These are phyloP conservation scores for Zopfia rhizophila DNA, from an alignment of 2,329 filamentous ascomycete genomes.

Conservation along the genomic window DNA sequence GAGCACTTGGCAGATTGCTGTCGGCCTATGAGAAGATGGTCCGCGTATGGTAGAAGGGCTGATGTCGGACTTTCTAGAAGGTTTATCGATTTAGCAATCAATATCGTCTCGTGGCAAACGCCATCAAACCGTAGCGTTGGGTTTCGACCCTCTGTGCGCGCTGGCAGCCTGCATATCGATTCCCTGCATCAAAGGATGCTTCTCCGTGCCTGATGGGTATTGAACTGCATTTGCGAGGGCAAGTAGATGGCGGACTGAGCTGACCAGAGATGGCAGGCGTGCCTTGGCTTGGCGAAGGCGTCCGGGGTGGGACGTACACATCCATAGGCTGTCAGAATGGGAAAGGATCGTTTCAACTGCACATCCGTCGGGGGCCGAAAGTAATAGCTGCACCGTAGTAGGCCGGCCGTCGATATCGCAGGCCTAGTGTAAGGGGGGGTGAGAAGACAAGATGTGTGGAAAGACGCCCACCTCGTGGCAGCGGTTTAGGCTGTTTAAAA, in stretches of 20 bases:
- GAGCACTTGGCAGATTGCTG: constrained; percentile 12
- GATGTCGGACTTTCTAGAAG: constrained; percentile 20
- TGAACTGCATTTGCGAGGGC: neutral
- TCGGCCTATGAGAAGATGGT: constrained; percentile 9
- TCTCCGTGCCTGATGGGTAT: constrained; percentile 2
- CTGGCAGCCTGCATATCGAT: too few relatives aligned
- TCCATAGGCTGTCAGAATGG: neutral
- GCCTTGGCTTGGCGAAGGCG: constrained; percentile 13
- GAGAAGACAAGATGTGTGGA: constrained; percentile 24
- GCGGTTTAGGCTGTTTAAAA: constrained; percentile 14
- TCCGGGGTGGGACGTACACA: too few relatives aligned
- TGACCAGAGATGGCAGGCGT: constrained; percentile 5
- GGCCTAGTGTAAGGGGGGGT: constrained; percentile 15
- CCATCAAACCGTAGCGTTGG: too few relatives aligned
- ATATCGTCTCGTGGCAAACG: too few relatives aligned
- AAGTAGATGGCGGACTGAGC: constrained; percentile 12
- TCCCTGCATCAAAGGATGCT: too few relatives aligned
- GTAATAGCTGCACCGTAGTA: constrained; percentile 24
- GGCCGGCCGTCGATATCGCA: constrained; percentile 12
- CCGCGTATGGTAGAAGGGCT: constrained; percentile 14
- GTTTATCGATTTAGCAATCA: constrained; percentile 15
- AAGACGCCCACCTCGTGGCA: constrained; percentile 15
- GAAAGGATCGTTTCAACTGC: constrained; percentile 23
- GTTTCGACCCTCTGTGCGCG: constrained; percentile 7
- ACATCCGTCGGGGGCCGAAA: constrained; percentile 36